Evolutionary conservation across 129 eudicot genomes (phyloP).

Genomic region (Flaveria bidentis): DNA sequence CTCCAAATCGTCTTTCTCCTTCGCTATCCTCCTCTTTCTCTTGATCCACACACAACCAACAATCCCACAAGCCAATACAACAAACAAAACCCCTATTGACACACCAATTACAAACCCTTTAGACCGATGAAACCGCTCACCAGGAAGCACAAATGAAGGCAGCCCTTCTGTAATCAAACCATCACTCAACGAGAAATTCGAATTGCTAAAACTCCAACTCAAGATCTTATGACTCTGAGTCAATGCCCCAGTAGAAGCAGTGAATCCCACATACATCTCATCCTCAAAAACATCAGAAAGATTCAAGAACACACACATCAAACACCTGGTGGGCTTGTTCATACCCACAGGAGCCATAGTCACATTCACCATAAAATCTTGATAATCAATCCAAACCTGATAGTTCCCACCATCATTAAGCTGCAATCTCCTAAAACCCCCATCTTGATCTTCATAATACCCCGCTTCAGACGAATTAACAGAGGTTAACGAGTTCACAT

Average conservation of each 20-base stretch:
- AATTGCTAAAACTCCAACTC: slow-evolving; percentile 75
- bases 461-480: slow-evolving; percentile 48
- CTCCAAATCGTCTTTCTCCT: slow-evolving; percentile 59
- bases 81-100: slow-evolving; percentile 34
- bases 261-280: slow-evolving; percentile 80
- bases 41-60: slow-evolving; percentile 30
- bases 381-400: slow-evolving; percentile 81
- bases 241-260: slow-evolving; percentile 64
- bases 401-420: slow-evolving; percentile 55
- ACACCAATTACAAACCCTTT: slow-evolving; percentile 52
- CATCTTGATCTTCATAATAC: slow-evolving; percentile 38
- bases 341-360: slow-evolving; percentile 59
- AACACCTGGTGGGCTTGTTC: slow-evolving; percentile 47
- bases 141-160: slow-evolving; percentile 63
- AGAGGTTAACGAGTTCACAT: slow-evolving; percentile 65
- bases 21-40: slow-evolving; percentile 41
- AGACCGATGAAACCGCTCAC: slow-evolving; percentile 36
- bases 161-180: slow-evolving; percentile 45
- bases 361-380: slow-evolving; percentile 50
- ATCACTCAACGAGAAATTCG: slow-evolving; percentile 53
- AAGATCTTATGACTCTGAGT: slow-evolving; percentile 60
- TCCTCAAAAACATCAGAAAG: slow-evolving; percentile 60
- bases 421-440: slow-evolving; percentile 30
- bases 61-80: slow-evolving; percentile 20
- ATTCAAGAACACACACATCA: slow-evolving; percentile 45